phyloP scores from a whole-genome alignment of 805 yeast genomes.

The Metahyphopichia silvanorum region DNA sequence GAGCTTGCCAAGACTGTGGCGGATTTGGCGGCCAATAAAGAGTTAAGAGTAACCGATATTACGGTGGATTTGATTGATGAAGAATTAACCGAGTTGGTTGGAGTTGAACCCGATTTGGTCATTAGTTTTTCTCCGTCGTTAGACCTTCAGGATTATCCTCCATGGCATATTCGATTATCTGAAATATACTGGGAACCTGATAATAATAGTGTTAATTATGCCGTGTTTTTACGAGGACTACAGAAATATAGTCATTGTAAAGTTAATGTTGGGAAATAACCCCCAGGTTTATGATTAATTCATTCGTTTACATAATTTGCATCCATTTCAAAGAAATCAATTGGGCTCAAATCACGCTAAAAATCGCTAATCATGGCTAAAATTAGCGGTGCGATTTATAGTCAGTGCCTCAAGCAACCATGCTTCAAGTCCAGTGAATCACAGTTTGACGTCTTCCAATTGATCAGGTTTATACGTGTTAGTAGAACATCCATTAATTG shows the following conservation, averaged over 20 bases:
- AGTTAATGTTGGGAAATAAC: conserved; percentile 83
- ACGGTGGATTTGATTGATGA: conserved; percentile 73
- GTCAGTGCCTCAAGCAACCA: no score
- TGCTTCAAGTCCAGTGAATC: no score
- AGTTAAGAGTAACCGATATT: conserved; percentile 62
- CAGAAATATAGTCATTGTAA: conserved; percentile 76
- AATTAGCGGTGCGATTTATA: no score
- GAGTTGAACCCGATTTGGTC: conserved; percentile 89
- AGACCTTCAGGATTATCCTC: conserved; percentile 93
- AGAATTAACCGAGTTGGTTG: conserved; percentile 70
- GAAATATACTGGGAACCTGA: conserved; percentile 92
- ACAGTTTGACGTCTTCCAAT: no score
- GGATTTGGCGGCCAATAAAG: conserved; percentile 61
- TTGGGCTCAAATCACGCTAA: no score
- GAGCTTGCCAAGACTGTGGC: conserved; percentile 85
- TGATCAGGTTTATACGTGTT: no score
- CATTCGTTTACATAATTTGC: no score
- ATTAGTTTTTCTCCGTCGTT: conserved; percentile 81
- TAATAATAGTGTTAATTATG: conserved; percentile 74
- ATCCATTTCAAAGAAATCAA: no score
- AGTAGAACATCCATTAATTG: no score
- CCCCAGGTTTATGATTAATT: no score
- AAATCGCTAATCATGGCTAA: no score
- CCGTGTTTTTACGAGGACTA: conserved; percentile 77
- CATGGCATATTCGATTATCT: conserved; percentile 92